Evolutionary conservation across 2,329 filamentous ascomycete genomes (phyloP).

Genomic region (Tolypocladium amazonense): DNA sequence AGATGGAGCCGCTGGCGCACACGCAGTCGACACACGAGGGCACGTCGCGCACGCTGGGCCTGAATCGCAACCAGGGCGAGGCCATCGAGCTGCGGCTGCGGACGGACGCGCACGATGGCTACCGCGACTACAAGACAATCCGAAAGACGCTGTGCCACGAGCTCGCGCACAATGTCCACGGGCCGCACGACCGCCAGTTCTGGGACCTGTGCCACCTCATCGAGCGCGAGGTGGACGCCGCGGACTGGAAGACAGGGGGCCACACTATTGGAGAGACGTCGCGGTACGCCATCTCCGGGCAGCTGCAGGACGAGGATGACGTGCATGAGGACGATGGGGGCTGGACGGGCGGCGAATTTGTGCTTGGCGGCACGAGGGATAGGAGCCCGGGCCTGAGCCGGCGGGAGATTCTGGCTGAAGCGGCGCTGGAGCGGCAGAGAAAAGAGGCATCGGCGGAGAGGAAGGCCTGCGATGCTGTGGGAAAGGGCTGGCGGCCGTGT

Average conservation of each 20-base stretch:
- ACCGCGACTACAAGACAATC: constrained; percentile 85
- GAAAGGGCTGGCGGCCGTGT: constrained; percentile 17
- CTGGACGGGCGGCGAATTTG: constrained; percentile 71
- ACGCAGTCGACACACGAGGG: constrained; percentile 62
- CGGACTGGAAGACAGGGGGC: constrained; percentile 69
- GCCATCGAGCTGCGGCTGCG: constrained; percentile 82
- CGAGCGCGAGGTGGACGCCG: constrained; percentile 72
- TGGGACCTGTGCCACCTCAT: constrained; percentile 85
- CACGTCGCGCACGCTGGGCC: constrained; percentile 64
- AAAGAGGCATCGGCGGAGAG: constrained; percentile 21
- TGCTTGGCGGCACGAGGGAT: constrained; percentile 48
- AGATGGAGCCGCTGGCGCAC: constrained; percentile 86
- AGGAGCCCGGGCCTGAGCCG: constrained; percentile 44
- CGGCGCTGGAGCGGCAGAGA: constrained; percentile 23
- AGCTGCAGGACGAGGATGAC: constrained; percentile 34
- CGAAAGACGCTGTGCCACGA: constrained; percentile 91
- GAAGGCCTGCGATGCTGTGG: constrained; percentile 17
- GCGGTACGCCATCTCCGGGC: constrained; percentile 42
- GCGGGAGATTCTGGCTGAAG: constrained; percentile 61
- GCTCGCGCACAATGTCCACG: constrained; percentile 81
- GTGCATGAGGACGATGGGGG: constrained; percentile 58
- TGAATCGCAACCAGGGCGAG: constrained; percentile 82
- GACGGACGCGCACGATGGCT: constrained; percentile 93
- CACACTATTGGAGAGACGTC: constrained; percentile 53
- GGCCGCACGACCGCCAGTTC: constrained; percentile 75